A percentile compares a stretch with the other conserved stretches of the same genome.
These are phyloP conservation scores for Phytopythium montanum DNA, from an alignment of 352 stramenopile genomes.

Conservation along the genomic window DNA sequence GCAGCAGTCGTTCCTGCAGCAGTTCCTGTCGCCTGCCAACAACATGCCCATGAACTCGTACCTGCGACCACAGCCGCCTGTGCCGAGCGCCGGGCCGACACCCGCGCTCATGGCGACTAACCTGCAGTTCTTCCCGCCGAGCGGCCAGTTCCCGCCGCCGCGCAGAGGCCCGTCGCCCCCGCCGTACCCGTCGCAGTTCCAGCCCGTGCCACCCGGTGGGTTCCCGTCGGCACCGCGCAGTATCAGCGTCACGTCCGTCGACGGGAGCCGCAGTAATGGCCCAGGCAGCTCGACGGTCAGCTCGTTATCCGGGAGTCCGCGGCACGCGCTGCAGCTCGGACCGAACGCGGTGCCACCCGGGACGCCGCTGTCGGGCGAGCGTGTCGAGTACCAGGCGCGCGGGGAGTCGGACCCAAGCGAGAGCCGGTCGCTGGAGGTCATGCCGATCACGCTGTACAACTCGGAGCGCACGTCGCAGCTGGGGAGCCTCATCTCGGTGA, in stretches of 20 bases:
- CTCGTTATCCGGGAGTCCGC: constrained; percentile 40
- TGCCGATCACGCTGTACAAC: constrained; percentile 78
- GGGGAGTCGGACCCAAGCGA: constrained; percentile 31
- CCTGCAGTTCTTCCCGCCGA: constrained; percentile 20
- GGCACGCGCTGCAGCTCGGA: constrained; percentile 14
- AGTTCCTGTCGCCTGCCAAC: constrained; percentile 41
- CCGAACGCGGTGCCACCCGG: constrained; percentile 34
- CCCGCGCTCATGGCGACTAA: constrained; percentile 24
- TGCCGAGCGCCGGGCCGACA: constrained; percentile 18
- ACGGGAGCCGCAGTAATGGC: constrained; percentile 33
- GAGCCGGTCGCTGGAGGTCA: constrained; percentile 74
- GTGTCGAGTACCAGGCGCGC: constrained; percentile 46
- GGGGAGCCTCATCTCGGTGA: constrained; percentile 76
- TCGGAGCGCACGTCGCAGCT: constrained; percentile 71
- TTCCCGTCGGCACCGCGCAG: constrained; percentile 35
- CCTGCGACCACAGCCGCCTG: constrained; percentile 24
- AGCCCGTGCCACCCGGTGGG: constrained; percentile 28
- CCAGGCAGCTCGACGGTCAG: constrained; percentile 30
- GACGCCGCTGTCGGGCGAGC: constrained; percentile 40
- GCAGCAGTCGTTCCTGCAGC: constrained; percentile 50
- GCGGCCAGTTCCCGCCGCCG: constrained; percentile 24
- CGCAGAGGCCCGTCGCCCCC: constrained; percentile 19
- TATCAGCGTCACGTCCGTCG: constrained; percentile 28
- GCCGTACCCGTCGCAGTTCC: constrained; percentile 30
- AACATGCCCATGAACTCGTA: constrained; percentile 26